phyloP scores from a whole-genome alignment of 2,329 filamentous ascomycete genomes.

The Emergomyces pasteurianus region DNA sequence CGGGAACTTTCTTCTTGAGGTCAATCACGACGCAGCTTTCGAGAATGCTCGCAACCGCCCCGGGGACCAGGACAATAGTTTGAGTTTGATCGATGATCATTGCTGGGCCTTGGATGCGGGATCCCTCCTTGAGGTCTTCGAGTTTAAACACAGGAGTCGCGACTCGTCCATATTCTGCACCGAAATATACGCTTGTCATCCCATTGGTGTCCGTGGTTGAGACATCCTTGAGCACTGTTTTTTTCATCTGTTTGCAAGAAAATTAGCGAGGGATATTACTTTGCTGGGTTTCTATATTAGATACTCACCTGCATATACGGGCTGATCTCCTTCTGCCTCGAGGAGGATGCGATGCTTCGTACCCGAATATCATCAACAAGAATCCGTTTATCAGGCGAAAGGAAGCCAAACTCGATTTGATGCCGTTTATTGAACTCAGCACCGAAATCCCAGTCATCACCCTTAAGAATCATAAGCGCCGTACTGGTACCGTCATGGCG shows the following conservation, averaged over 20 bases:
- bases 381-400: conserved; percentile 61
- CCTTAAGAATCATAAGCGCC: conserved; percentile 43
- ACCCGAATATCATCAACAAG: conserved; percentile 84
- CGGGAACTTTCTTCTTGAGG: conserved; percentile 39
- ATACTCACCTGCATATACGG: conserved; percentile 50
- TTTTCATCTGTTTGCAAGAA: conserved; percentile 11
- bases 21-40: conserved; percentile 86
- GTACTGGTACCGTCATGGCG: conserved; percentile 42
- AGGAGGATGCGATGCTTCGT: conserved; percentile 62
- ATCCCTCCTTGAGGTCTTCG: conserved; percentile 22
- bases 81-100: conserved; percentile 64
- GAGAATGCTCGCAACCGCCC: conserved; percentile 62
- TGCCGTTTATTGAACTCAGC: conserved; percentile 76
- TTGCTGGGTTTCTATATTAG: too few relatives aligned
- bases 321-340: conserved; percentile 49
- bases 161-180: conserved; percentile 18
- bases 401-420: conserved; percentile 86
- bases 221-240: conserved; percentile 42
- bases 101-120: conserved; percentile 51
- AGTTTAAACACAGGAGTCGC: conserved; percentile 28
- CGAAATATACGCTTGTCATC: conserved; percentile 25
- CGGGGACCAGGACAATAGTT: conserved; percentile 80
- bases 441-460: conserved; percentile 64
- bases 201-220: conserved; percentile 41
- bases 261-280: conserved; percentile 21